These are phyloP conservation scores for Eucalyptus cladocalyx DNA, from an alignment of 345 rosid genomes.

Conservation along the genomic window DNA sequence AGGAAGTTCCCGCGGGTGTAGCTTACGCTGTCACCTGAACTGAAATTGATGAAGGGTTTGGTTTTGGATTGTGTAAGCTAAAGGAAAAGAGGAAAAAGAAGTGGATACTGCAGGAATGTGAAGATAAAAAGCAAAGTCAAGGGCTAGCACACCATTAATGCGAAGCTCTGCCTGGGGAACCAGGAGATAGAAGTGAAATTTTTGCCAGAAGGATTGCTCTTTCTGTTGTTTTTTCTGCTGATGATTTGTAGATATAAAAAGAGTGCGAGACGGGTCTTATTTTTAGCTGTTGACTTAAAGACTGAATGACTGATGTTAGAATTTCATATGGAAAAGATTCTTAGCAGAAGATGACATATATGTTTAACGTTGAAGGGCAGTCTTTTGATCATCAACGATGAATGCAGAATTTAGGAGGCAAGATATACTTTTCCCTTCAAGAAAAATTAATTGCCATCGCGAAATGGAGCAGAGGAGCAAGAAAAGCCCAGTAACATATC, in stretches of 20 bases:
- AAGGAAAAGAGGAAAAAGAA: not conserved
- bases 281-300: not conserved
- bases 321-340: not conserved
- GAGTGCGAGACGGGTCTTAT: not conserved
- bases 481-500: not conserved
- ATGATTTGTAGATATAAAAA: not conserved
- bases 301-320: not conserved
- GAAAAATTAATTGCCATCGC: not conserved
- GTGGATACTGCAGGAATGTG: not conserved
- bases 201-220: not conserved
- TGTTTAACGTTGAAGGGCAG: not conserved
- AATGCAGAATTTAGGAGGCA: not conserved
- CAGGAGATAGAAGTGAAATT: not conserved
- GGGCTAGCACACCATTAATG: not conserved
- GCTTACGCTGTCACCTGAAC: not conserved
- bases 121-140: not conserved
- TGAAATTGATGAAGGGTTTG: slow-evolving; percentile 5
- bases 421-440: not conserved
- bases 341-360: not conserved
- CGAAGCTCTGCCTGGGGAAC: not conserved
- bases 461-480: not conserved
- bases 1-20: not conserved
- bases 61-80: not conserved
- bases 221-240: not conserved
- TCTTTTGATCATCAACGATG: not conserved